Conservation (phyloP, 345 rosid species). For the Draba incana region DNA sequence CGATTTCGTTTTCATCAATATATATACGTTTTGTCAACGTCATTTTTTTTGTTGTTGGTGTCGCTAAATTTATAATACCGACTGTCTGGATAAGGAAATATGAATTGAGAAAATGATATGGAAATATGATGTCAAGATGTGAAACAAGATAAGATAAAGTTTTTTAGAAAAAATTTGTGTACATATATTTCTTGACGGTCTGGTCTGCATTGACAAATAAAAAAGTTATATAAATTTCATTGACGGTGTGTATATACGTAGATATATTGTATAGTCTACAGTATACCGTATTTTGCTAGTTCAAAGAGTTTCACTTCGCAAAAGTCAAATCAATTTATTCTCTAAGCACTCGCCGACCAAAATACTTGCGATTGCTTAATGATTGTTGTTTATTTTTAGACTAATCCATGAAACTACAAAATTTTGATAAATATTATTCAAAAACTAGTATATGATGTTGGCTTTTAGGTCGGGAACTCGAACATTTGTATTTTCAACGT, state of each 20-base stretch:
- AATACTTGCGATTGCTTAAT: not conserved
- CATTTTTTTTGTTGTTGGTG: no score
- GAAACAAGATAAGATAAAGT: not conserved
- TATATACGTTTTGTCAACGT: not conserved
- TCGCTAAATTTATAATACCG: no score
- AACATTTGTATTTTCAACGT: not conserved
- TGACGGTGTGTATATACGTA: constrained; percentile 11
- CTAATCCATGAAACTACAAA: not conserved
- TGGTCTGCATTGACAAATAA: constrained; percentile 7
- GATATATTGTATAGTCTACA: not conserved
- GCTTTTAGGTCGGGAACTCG: not conserved
- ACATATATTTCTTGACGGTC: constrained; percentile 1
- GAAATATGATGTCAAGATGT: not conserved
- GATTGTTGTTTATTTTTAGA: not conserved
- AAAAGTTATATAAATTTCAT: not conserved
- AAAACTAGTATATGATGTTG: not conserved
- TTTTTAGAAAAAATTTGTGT: not conserved
- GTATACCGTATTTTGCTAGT: not conserved
- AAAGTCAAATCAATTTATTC: not conserved
- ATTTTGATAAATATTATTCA: no score
- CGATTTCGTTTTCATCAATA: not conserved
- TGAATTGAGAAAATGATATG: no score
- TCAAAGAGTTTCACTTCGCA: no score
- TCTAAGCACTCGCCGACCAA: constrained; percentile 8
- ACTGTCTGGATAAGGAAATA: no score